These are phyloP conservation scores for Mortierella claussenii DNA, from an alignment of 192 early-diverging fungal genomes.

Conservation along the genomic window DNA sequence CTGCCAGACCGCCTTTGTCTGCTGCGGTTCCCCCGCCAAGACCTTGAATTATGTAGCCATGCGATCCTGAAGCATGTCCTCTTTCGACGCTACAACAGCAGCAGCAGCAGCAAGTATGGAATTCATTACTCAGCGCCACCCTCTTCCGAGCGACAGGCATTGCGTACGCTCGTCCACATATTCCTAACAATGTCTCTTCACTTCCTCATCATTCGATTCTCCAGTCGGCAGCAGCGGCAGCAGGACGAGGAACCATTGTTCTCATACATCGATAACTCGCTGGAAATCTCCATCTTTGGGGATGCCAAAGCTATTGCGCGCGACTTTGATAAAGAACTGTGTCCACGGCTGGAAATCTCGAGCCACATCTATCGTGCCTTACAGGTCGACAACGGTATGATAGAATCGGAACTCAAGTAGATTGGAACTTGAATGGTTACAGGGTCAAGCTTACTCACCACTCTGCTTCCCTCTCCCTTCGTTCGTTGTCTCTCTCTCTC, in stretches of 20 bases:
- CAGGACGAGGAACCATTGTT: constrained; percentile 61
- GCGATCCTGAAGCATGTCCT: constrained; percentile 70
- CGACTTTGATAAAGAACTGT: constrained; percentile 58
- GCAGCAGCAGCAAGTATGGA: not conserved
- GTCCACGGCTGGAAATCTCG: constrained; percentile 42
- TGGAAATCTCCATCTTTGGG: constrained; percentile 77
- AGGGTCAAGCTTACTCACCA: no score
- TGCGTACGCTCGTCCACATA: not conserved
- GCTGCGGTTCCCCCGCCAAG: constrained; percentile 66
- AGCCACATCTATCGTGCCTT: constrained; percentile 40
- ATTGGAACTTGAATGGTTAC: no score
- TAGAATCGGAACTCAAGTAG: no score
- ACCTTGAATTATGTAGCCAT: constrained; percentile 66
- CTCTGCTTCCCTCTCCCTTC: no score
- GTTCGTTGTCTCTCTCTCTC: not conserved
- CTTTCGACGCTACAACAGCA: constrained; percentile 46
- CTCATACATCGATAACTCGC: constrained; percentile 74
- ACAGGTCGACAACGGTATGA: constrained; percentile 51
- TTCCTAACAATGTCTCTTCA: not conserved
- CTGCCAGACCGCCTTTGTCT: constrained; percentile 67
- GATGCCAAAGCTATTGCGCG: constrained; percentile 61
- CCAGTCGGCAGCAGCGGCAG: no score
- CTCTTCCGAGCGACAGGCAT: no score
- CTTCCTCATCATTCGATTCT: no score
- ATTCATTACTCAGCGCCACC: not conserved